Evolutionary conservation across 2,329 filamentous ascomycete species (phyloP), one percentile per base, ranked within the genome.

Genomic region (Cladosporium sp.): DNA sequence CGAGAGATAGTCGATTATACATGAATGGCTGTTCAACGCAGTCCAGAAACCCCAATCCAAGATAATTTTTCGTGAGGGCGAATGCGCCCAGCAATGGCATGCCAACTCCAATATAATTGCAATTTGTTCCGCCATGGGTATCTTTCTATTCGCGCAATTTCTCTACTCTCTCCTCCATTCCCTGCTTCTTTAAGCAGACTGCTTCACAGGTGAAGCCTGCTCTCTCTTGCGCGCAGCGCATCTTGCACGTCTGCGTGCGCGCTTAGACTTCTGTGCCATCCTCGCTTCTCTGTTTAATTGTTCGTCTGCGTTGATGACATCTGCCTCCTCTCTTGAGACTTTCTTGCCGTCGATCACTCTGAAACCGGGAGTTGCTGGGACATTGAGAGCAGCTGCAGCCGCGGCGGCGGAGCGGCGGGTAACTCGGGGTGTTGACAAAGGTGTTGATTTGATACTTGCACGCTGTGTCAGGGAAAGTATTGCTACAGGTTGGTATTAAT

Each of bases 181-280:
- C 30, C 8, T 34, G 5, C 30, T 34, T 34, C 30, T 8, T 45
- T 20, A 45, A 45, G 42, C 42, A 17, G 25, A 20, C 49, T 51
- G 36, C 51, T 56, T 56, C 6, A 49, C 54, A 30, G 54, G 54
- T 14, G 42, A 49, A 5, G 30, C 30, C 17, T 17, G 17, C 40
- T 56, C 54, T 34, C 54, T 47, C 34, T 45, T 56, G 20, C 54
- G 22, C 17, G 54, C 54, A 3, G 54, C 54, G 19, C 28, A 39
- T 15, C 54, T 47, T 30, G 54, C 54, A 19, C 54, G 28, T 22
- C 54, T 56, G 8, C 54, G 42, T 20, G 40, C 42, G 12, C 54
- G 45, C 54, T 56, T 56, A 5, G 34, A 39, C 54, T 56, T 56
- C 34, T 56, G 54, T 20, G 54, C 54, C 54, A 56, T 56, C 19